These are phyloP conservation scores for Tillandsia fasciculata DNA, from an alignment of 176 grass and related monocot species.

Conservation along the genomic window DNA sequence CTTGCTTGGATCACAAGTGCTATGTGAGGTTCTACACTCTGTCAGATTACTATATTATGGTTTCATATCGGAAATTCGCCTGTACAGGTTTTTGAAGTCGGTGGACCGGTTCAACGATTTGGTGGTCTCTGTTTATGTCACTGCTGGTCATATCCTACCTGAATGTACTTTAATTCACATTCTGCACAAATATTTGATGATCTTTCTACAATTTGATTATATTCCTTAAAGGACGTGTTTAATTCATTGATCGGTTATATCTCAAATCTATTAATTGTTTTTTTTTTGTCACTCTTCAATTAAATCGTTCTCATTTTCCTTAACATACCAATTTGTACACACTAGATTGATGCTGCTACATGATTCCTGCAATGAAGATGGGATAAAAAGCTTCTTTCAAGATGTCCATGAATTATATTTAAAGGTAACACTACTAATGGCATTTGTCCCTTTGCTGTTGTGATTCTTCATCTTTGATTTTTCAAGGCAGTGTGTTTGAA, in stretches of 20 bases:
- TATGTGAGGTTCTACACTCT: constrained; percentile 36
- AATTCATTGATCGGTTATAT: background rate
- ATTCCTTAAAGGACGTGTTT: background rate
- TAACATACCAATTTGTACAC: constrained; percentile 34
- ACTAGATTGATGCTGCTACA: constrained; percentile 90
- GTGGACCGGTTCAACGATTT: constrained; percentile 72
- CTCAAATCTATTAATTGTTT: background rate
- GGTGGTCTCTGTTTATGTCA: constrained; percentile 60
- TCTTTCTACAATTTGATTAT: background rate
- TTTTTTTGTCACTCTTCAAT: background rate
- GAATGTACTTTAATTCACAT: background rate
- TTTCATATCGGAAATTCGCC: constrained; percentile 1
- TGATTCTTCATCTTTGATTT: background rate
- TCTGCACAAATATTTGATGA: background rate
- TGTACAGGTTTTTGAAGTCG: constrained; percentile 68
- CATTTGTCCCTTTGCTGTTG: background rate
- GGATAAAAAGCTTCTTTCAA: constrained; percentile 82
- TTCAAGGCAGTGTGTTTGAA: background rate
- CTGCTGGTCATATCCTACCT: constrained; percentile 70
- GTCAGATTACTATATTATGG: background rate
- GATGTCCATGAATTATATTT: constrained; percentile 86
- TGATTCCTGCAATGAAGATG: constrained; percentile 63
- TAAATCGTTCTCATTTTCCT: constrained; percentile 21
- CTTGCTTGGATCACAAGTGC: constrained; percentile 58
- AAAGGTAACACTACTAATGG: constrained; percentile 40